Base-by-base conservation (phyloP, 1,139 yeast species). In the Suhomyces yuchorum region DNA sequence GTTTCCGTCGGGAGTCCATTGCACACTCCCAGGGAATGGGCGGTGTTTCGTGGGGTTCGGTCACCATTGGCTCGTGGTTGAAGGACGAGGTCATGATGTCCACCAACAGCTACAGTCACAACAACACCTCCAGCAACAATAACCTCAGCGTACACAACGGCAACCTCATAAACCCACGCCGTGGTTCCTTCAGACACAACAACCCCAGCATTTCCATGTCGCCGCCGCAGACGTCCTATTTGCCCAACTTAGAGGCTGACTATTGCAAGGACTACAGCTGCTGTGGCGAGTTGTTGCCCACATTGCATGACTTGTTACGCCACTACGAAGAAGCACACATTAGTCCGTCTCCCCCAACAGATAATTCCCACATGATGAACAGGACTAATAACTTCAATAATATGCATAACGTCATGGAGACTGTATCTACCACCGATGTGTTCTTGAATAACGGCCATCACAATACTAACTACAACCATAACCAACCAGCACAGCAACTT, bases 21-120 rank as follows among this genome's bases (percentile, higher is more conserved):
- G 97, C 97, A 20, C 98, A 92, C 66, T 87, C 96, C 2, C 97
- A 90, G 65, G 98, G 98, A 8, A 88, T 92, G 84, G 98, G 98
- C 37, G 98, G 98, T 44, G 88, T 93, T 34, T 86, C 96, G n/a
- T 93, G 97, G 97, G 98, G 98, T 22, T 91, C 96, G 2, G 83
- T 91, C 51, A 87, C 96, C 20, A 92, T 93, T 40, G 97, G 98
- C 9, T 85, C 95, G 19, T 93, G 98, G 98, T 75, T 93, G 36
- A 87, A 91, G 64, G 98, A 93, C 64, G 99, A 93, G 66, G 96
- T 89, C 34, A 78, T 81, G 80, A 73, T 71, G 81, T 67, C 76
- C 47, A 70, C 62, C 49, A 63, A 58, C 55, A 55, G 45, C 56
- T 57, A 50, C 55, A 55, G 46, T 56, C 56, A 49, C 8, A 51